phyloP scores from a whole-genome alignment of 2,329 filamentous ascomycete genomes.

The Chaetomium olivaceum region DNA sequence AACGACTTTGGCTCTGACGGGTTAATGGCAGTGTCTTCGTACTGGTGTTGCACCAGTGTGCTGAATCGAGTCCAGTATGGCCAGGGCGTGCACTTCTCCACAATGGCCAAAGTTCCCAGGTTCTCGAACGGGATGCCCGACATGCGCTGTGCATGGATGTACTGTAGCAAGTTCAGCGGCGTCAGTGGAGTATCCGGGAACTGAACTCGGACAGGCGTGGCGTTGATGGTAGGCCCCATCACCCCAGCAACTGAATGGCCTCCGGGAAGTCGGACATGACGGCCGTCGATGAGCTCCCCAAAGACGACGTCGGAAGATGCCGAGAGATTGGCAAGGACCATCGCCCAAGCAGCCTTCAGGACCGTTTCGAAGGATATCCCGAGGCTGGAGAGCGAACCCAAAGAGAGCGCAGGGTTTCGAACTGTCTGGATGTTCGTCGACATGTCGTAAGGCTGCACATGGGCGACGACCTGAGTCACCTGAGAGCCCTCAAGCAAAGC shows the following conservation, averaged over 20 bases:
- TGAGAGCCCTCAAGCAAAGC: conserved; percentile 46
- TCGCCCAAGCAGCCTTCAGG: conserved; percentile 59
- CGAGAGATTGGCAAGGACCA: conserved; percentile 53
- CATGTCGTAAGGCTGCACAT: conserved; percentile 44
- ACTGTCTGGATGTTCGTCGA: conserved; percentile 45
- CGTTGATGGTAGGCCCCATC: conserved; percentile 48
- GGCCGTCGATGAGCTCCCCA: conserved; percentile 54
- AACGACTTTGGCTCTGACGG: conserved; percentile 42
- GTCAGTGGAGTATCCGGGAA: conserved; percentile 48
- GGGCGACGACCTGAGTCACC: conserved; percentile 50
- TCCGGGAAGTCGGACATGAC: conserved; percentile 45
- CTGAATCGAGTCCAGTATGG: conserved; percentile 56
- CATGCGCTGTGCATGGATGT: conserved; percentile 52
- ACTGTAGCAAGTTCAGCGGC: conserved; percentile 51
- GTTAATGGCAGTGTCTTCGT: conserved; percentile 42
- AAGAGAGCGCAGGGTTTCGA: conserved; percentile 41
- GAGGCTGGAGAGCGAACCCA: conserved; percentile 46
- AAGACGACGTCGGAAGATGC: conserved; percentile 56
- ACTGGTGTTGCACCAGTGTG: conserved; percentile 55
- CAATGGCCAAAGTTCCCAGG: conserved; percentile 53
- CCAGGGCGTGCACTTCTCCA: conserved; percentile 57
- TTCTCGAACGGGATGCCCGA: conserved; percentile 52
- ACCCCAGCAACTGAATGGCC: conserved; percentile 58
- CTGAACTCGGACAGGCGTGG: conserved; percentile 51
- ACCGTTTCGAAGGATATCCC: conserved; percentile 54